Evolutionary conservation across 306 rosid species (phyloP), one percentile per base, ranked within the genome.

Genomic region (Prunus mira): DNA sequence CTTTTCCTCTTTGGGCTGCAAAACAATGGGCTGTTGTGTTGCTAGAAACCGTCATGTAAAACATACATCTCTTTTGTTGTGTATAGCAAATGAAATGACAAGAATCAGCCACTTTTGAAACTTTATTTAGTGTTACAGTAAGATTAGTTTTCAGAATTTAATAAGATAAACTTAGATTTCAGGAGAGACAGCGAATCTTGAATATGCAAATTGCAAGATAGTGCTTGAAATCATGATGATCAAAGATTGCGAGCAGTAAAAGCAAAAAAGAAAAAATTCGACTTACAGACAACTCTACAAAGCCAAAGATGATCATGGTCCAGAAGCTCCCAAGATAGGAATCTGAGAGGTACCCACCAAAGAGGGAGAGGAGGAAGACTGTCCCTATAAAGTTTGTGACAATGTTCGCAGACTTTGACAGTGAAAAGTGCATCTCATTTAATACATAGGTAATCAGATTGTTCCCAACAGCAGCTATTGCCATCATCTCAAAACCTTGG

Each of bases 401-500:
- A 50, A 85, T 77, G 78, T 85, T 89, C 22, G 93, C 91, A 10
- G 93, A 87, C 76, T 83, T 87, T 6, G 93, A 81, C 45, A 89
- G 83, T 49, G 88, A 76, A 56, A 87, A 89, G 85, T 87, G 88
- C 93, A 89, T 87, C 73, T 89, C 87, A 71, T 74, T 85, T 56
- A 82, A 67, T n/a, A 89, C 82, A 58, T 85, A 89, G 17, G 89
- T 89, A 55, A 89, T 87, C 25, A 89, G 87, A 71, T 87, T 89
- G 71, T 87, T 89, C 71, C 91, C 89, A 54, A 89, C 91, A 7
- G 84, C 91, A 18, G 89, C 91, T 74, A 89, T 83, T 24, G 89
- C 93, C 89, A 89, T 85, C 88, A 87, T 89, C 87, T 89, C 93
- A 71, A 89, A 83, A 34, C 88, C 91, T 74, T 89, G 93, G n/a